Percentiles rank a stretch among this genome's conserved stretches.
Evolutionary conservation across 139 green algal genomes (phyloP).

Genomic region (Gonium pectorale): DNA sequence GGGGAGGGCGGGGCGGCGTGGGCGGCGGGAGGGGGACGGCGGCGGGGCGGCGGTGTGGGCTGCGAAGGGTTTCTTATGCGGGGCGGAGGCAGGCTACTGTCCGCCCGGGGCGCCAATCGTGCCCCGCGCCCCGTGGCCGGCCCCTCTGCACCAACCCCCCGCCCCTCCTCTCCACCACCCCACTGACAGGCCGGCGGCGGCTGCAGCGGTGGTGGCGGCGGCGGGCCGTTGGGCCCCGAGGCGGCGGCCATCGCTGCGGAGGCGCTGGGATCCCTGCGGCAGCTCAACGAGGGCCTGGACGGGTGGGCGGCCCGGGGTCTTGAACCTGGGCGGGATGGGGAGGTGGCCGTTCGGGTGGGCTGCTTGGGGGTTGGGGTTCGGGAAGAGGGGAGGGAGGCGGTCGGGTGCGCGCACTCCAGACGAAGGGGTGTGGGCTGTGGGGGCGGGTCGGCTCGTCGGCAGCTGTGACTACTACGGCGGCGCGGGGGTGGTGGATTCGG

Average conservation of each 20-base stretch:
- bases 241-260: slow-evolving; percentile 50
- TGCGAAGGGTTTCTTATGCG: too few species aligned
- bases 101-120: too few species aligned
- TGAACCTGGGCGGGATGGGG: not conserved
- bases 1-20: too few species aligned
- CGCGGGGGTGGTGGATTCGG: not conserved
- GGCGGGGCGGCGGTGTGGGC: too few species aligned
- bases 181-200: not conserved
- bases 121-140: too few species aligned
- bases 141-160: too few species aligned
- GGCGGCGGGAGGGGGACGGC: too few species aligned
- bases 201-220: not conserved
- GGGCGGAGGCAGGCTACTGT: too few species aligned
- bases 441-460: not conserved
- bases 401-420: not conserved
- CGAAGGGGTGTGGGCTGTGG: not conserved
- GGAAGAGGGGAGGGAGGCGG: not conserved
- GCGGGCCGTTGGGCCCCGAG: slow-evolving; percentile 13
- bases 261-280: slow-evolving; percentile 1
- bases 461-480: not conserved
- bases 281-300: slow-evolving; percentile 11
- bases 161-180: too few species aligned
- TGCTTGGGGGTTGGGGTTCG: not conserved
- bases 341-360: too few species aligned
- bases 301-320: slow-evolving; percentile 9